These are phyloP conservation scores for Solanum clarkiae DNA, from an alignment of 257 asterid species.

Conservation along the genomic window DNA sequence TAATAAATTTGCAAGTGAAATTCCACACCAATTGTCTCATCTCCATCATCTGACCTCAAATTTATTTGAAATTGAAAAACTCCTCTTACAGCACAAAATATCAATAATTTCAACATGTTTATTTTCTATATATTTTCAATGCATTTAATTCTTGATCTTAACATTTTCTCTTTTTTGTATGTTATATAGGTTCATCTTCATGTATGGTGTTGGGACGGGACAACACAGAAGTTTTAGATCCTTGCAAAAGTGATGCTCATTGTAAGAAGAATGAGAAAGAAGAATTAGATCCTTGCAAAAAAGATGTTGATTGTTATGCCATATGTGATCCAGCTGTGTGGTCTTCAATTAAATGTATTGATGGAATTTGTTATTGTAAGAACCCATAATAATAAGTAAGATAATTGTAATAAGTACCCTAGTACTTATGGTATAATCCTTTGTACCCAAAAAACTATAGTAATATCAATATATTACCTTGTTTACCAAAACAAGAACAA, in stretches of 20 bases:
- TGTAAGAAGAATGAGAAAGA: too few relatives aligned
- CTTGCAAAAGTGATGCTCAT: too few relatives aligned
- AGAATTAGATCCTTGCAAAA: background rate
- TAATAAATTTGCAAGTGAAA: background rate
- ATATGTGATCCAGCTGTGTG: background rate
- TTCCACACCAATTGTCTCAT: background rate
- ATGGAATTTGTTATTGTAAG: background rate
- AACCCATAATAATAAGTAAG: too few relatives aligned
- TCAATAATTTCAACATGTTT: background rate
- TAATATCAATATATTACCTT: too few relatives aligned
- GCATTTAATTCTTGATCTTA: background rate
- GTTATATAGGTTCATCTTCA: background rate
- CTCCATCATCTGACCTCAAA: accelerated
- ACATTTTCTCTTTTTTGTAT: background rate
- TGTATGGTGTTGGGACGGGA: background rate
- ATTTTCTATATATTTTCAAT: background rate
- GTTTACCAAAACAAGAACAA: too few relatives aligned
- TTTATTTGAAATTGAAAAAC: background rate
- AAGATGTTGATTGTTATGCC: background rate
- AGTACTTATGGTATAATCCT: too few relatives aligned
- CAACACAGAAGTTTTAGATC: background rate
- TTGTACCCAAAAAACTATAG: too few relatives aligned
- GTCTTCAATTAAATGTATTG: background rate
- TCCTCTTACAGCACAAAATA: too few relatives aligned
- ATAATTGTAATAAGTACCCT: too few relatives aligned